Percentiles rank a stretch among this genome's conserved stretches.
Conservation (phyloP, 768 basidiomycete species). For the Russula sp. region DNA sequence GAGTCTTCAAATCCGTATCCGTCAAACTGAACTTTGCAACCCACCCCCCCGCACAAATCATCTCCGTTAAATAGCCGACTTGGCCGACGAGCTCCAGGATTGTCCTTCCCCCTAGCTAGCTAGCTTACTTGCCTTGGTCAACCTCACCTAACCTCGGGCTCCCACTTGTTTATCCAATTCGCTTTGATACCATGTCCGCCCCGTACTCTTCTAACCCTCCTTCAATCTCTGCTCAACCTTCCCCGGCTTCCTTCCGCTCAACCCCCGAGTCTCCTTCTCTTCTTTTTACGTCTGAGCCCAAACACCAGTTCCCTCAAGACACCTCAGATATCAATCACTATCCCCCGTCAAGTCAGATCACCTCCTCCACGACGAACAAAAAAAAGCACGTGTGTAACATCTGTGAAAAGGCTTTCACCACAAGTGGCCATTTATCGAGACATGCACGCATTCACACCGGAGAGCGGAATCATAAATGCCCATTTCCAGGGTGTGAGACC, state of each 20-base stretch:
- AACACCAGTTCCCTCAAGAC: neutral
- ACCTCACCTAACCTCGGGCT: neutral
- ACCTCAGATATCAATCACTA: neutral
- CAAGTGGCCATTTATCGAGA: slow-evolving; percentile 82
- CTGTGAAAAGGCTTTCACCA: slow-evolving; percentile 79
- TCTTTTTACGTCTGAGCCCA: neutral
- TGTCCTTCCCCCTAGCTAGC: neutral
- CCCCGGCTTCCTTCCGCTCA: slow-evolving; percentile 2
- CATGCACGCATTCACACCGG: slow-evolving; percentile 90
- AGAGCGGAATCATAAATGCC: slow-evolving; percentile 87
- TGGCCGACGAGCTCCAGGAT: neutral
- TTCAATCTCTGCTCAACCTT: slow-evolving; percentile 13
- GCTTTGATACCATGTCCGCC: slow-evolving; percentile 7
- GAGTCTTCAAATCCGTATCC: neutral
- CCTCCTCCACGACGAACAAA: slow-evolving; percentile 19
- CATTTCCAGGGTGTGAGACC: slow-evolving; percentile 93
- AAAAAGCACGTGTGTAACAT: slow-evolving; percentile 56
- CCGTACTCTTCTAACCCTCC: slow-evolving; percentile 8
- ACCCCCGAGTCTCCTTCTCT: neutral
- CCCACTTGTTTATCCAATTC: neutral
- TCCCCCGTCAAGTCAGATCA: neutral
- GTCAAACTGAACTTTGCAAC: neutral
- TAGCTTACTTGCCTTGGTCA: neutral
- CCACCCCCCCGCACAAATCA: neutral
- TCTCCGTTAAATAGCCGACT: slow-evolving; percentile 1